Conservation (phyloP, 1,284 basidiomycete genomes). For the Malassezia obtusa region DNA sequence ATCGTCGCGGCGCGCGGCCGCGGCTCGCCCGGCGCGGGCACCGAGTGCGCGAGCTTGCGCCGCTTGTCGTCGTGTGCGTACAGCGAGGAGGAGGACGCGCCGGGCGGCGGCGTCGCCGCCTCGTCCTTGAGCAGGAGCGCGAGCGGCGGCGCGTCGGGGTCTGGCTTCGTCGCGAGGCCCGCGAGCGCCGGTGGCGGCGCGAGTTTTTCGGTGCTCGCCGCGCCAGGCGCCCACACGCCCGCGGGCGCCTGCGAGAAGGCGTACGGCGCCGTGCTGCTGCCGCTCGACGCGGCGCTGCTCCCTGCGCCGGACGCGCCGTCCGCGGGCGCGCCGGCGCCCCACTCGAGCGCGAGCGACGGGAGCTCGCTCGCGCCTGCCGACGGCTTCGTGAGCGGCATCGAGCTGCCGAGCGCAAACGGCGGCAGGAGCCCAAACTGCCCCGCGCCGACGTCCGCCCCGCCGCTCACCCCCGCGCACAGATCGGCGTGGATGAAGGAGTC, state of each 20-base stretch:
- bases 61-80: conserved; percentile 3
- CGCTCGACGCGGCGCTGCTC: background rate
- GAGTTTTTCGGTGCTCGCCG: too few relatives aligned
- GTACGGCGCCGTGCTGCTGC: background rate
- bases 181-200: background rate
- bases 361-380: background rate
- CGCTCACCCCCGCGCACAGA: conserved; percentile 8
- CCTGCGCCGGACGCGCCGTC: background rate
- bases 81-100: background rate
- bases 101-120: background rate
- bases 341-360: background rate
- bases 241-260: background rate
- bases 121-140: background rate
- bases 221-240: background rate
- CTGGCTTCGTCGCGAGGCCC: background rate
- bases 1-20: background rate
- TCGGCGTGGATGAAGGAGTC: conserved; percentile 19
- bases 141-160: background rate
- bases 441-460: background rate
- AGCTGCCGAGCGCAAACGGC: background rate
- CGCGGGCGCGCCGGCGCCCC: background rate
- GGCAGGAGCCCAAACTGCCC: background rate
- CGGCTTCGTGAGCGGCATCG: background rate
- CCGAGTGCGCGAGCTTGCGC: background rate
- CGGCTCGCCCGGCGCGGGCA: background rate